phyloP scores from a whole-genome alignment of 140 eudicot genomes.

The Anethum foeniculum region DNA sequence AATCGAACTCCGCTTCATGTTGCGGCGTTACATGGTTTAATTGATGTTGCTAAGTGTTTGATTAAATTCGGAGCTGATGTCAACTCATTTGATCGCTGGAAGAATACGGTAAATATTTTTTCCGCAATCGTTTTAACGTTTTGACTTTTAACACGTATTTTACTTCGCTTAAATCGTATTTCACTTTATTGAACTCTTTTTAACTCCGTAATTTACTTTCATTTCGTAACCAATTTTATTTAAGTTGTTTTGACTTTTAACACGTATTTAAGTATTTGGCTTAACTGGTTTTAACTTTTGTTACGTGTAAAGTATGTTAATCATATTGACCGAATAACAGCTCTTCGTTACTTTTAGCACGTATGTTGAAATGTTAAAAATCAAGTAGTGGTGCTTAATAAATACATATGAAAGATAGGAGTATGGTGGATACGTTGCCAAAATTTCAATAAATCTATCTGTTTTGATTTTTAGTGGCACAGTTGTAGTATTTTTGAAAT shows the following conservation, averaged over 20 bases:
- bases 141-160: background rate
- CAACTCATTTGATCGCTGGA: constrained; percentile 97
- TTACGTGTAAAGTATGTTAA: background rate
- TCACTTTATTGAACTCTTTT: background rate
- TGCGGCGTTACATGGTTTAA: constrained; percentile 89
- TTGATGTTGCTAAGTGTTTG: constrained; percentile 76
- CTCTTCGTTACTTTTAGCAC: no score
- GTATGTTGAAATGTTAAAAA: no score
- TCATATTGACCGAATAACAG: no score
- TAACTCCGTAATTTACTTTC: background rate
- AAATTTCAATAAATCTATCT: no score
- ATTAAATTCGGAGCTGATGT: constrained; percentile 81
- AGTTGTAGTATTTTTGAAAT: background rate
- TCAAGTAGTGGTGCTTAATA: no score
- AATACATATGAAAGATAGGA: no score
- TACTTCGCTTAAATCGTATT: background rate
- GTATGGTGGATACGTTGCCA: background rate
- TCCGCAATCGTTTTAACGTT: background rate
- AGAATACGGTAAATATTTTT: constrained; percentile 48
- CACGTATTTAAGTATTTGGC: no score
- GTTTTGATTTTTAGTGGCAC: background rate
- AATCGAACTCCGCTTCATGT: constrained; percentile 90
- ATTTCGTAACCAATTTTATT: background rate
- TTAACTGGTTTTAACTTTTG: background rate
- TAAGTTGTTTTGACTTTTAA: no score